Conservation (phyloP, 139 green algal species). For the Volvox reticuliferus region DNA sequence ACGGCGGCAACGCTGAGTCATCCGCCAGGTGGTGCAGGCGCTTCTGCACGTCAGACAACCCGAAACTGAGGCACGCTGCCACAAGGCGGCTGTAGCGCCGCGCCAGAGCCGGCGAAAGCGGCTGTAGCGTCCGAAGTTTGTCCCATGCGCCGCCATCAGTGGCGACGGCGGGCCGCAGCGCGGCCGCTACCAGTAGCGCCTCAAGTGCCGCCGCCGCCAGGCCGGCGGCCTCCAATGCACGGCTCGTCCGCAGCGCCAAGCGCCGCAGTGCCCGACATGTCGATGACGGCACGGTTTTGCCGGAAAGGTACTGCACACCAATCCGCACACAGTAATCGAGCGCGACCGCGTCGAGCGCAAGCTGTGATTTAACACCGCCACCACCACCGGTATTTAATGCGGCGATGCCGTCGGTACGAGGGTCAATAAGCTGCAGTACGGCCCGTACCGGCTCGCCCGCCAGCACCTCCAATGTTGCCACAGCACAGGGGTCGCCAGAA, state of each 20-base stretch:
- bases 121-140: not conserved
- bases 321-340: slow-evolving; percentile 50
- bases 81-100: slow-evolving; percentile 33
- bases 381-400: not conserved
- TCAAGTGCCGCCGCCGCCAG: slow-evolving; percentile 56
- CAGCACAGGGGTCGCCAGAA: slow-evolving; percentile 32
- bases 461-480: slow-evolving; percentile 37
- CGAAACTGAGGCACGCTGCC: slow-evolving; percentile 9
- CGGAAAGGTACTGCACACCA: slow-evolving; percentile 47
- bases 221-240: slow-evolving; percentile 35
- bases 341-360: not conserved
- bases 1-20: not conserved
- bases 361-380: not conserved
- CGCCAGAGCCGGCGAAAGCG: not conserved
- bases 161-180: slow-evolving; percentile 18
- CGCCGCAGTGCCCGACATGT: slow-evolving; percentile 9
- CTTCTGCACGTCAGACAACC: slow-evolving; percentile 21
- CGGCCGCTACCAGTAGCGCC: slow-evolving; percentile 55
- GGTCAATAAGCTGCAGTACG: slow-evolving; percentile 19
- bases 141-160: not conserved
- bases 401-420: not conserved
- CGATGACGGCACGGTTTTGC: not conserved
- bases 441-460: not conserved
- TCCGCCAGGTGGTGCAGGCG: slow-evolving; percentile 13
- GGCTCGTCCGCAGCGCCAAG: slow-evolving; percentile 40